Conservation (phyloP, 805 yeast genomes). For the Candida tallmaniae region DNA sequence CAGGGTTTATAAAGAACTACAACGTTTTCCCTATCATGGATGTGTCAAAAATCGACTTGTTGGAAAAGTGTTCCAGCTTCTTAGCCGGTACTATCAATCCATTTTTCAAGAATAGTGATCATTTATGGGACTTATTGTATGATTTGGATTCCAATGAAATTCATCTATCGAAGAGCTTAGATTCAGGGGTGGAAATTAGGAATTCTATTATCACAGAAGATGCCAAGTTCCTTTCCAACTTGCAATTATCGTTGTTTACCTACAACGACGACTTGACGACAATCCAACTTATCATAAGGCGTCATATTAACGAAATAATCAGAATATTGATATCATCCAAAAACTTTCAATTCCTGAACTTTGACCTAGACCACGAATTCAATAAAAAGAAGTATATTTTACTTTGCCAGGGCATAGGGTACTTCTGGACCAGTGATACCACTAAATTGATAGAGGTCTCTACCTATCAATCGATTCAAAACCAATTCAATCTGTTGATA, state of each 20-base stretch:
- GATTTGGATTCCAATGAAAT: slow-evolving; percentile 53
- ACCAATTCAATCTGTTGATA: slow-evolving; percentile 31
- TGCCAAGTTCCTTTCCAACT: slow-evolving; percentile 39
- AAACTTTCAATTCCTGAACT: slow-evolving; percentile 23
- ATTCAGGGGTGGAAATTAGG: slow-evolving; percentile 14
- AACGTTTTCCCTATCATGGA: slow-evolving; percentile 58
- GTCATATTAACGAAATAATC: slow-evolving; percentile 41
- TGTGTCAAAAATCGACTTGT: slow-evolving; percentile 49
- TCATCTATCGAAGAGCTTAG: slow-evolving; percentile 10
- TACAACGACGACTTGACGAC: slow-evolving; percentile 46
- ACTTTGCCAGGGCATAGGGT: slow-evolving; percentile 39
- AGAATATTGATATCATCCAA: slow-evolving; percentile 35
- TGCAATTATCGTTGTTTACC: slow-evolving; percentile 38
- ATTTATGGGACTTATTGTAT: slow-evolving; percentile 57
- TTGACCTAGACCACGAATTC: background rate
- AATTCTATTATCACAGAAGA: slow-evolving; percentile 42
- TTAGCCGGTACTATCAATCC: slow-evolving; percentile 69
- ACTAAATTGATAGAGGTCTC: slow-evolving; percentile 37
- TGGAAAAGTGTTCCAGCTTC: slow-evolving; percentile 38
- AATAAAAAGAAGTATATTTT: slow-evolving; percentile 13
- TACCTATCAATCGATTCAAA: slow-evolving; percentile 35
- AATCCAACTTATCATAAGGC: slow-evolving; percentile 37
- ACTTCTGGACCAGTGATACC: slow-evolving; percentile 40
- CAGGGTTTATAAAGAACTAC: slow-evolving; percentile 34
- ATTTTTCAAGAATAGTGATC: slow-evolving; percentile 50